Base-by-base conservation (phyloP, 2,329 filamentous ascomycete species). In the Beauveria sp. region DNA sequence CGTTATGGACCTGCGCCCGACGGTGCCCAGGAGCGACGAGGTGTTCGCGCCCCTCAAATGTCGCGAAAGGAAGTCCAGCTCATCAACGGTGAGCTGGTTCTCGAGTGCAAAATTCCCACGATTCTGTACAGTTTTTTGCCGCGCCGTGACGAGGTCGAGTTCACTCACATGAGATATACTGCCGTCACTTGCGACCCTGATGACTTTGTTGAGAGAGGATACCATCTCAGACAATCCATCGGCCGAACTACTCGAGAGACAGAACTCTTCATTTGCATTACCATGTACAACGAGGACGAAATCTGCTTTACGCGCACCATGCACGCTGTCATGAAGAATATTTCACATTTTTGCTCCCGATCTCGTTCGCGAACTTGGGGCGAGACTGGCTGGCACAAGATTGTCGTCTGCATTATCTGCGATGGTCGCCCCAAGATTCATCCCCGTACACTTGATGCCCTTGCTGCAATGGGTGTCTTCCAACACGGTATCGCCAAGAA, bases 221-320 rank as follows among this genome's bases (percentile, higher is more conserved):
- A 97, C 79, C 94, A 96, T 71, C 78, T 99, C 69, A 89, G 94
- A 59, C 94, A 97, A 74, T 91, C 90, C 70, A 91, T 97, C 63
- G 92, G 92, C 51, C 83, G 79, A 61, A 96, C 90, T 1, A 80
- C 87, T 30, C 86, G 94, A 64, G 92, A 97, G 74, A 97, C 93
- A 0, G 94, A 99, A 75, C 79, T 99, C 8, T 94, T 97, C 72
- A 96, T 99, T 68, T 96, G 92, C 72, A 81, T 99, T 64, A 99
- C 94, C 68, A 97, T 97, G 94, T 97, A 97, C 79, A 99, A 99
- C 75, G 94, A 99, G 76, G 90, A 97, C 75, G 94, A 97, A 71
- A 91, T 96, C 68, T 86, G 92, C 70, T 99, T 99, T 69, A 97
- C 94, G 7, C 86, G 94, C 52, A 99, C 94, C 1, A 97, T 99